Base-by-base conservation (phyloP, 2,329 filamentous ascomycete genomes). In the Neopestalotiopsis sp. region DNA sequence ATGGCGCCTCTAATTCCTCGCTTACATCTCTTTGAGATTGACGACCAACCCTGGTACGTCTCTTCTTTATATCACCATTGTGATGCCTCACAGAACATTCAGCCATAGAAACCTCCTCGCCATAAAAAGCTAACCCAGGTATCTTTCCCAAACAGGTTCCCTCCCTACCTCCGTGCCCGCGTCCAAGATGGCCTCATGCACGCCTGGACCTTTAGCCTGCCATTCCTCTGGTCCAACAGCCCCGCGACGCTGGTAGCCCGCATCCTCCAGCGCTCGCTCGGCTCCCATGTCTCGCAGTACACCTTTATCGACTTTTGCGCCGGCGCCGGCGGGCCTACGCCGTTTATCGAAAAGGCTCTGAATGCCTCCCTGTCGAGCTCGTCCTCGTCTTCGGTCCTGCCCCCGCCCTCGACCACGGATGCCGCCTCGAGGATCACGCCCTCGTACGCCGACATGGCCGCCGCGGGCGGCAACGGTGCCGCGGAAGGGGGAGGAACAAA, bases 251-350 rank as follows among this genome's bases (percentile, higher is more conserved):
- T 90, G 57, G 90, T 89, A n/a, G 87, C 90, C 61, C 79, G 82
- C 58, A 80, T 88, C 24, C 85, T 94, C 61, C 81, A 85, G 53
- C 79, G 79, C 28, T 81, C 86, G 57, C 84, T 91, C 14, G 83
- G 84, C 45, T 70, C 75, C 5, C 75, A 81, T 32, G 81, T 88
- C 1, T 80, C 83, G 20, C 79, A 82, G 1, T 90, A 91, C 78
- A 89, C 87, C 20, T 90, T 92, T 73, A 86, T 94, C 70, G 92
- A 95, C 81, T 93, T 94, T 79, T 94, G 92, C 78, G 90, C 92
- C 2, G 92, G 92, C 65, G 90, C 87, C 14, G 92, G 92, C 56
- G 92, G 92, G 0, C 91, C 91, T 0, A 93, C 90, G 1, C 90
- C 90, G 0, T 82, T 81, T 53, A 89, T 93, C 65, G 90, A 92